Evolutionary conservation across 352 stramenopile species (phyloP).

Genomic region (Phytophthora colocasiae): DNA sequence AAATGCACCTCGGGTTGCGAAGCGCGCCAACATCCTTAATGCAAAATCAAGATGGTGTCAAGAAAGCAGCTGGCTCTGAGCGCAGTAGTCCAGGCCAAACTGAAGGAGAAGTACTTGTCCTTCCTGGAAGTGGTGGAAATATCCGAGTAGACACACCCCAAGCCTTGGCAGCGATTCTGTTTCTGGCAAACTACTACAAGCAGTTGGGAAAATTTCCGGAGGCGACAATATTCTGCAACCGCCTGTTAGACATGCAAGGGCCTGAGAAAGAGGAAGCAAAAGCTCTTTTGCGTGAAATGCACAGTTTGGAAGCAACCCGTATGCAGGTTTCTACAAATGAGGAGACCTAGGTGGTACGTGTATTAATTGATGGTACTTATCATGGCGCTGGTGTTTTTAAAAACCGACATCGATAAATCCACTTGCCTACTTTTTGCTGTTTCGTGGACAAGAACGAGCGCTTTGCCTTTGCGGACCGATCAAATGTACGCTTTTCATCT

Average conservation of each 20-base stretch:
- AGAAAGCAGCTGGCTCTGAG: conserved; percentile 4
- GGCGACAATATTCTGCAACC: conserved; percentile 78
- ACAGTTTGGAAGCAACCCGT: conserved; percentile 59
- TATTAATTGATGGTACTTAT: neutral
- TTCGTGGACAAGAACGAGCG: conserved; percentile 32
- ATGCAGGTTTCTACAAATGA: conserved; percentile 13
- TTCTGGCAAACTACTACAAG: conserved; percentile 87
- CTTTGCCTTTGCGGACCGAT: conserved; percentile 8
- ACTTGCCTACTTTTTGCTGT: conserved; percentile 25
- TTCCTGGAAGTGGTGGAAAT: conserved; percentile 36
- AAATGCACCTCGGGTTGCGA: conserved; percentile 65
- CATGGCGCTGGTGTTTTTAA: conserved; percentile 12
- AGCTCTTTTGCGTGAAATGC: conserved; percentile 79
- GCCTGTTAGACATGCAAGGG: conserved; percentile 77
- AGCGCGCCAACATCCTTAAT: conserved; percentile 34
- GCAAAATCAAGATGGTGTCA: conserved; percentile 23
- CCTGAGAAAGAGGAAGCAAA: conserved; percentile 88
- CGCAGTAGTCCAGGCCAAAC: conserved; percentile 18
- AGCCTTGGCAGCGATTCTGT: conserved; percentile 69
- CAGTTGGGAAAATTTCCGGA: conserved; percentile 60
- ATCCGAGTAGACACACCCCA: conserved; percentile 74
- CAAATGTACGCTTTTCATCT: conserved; percentile 3
- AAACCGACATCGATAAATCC: conserved; percentile 37
- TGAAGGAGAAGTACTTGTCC: conserved; percentile 34
- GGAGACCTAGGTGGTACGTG: conserved; percentile 5